phyloP scores from a whole-genome alignment of 192 early-diverging fungal species.

The Backusella westeae region DNA sequence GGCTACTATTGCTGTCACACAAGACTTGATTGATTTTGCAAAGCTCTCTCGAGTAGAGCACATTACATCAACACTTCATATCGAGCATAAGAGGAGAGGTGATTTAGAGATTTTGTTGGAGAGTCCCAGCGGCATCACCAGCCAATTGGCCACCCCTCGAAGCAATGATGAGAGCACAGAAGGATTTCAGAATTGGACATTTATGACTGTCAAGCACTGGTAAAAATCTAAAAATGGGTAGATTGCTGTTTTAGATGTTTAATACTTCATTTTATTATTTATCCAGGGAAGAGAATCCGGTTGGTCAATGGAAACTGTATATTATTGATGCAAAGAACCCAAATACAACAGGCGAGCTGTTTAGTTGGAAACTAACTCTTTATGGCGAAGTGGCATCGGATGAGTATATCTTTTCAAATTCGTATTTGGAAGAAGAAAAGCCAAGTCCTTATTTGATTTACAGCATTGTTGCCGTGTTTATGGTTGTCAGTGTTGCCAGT shows the following conservation, averaged over 20 bases:
- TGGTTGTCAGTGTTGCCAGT: background rate
- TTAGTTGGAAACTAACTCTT: slow-evolving; percentile 67
- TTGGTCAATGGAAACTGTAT: slow-evolving; percentile 78
- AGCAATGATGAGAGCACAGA: slow-evolving; percentile 58
- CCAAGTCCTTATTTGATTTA: background rate
- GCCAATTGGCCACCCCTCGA: slow-evolving; percentile 65
- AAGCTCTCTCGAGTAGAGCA: slow-evolving; percentile 74
- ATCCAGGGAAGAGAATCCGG: slow-evolving; percentile 82
- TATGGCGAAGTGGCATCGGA: slow-evolving; percentile 54
- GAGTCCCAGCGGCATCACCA: slow-evolving; percentile 69
- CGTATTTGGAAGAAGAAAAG: background rate
- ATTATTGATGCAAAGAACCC: slow-evolving; percentile 65
- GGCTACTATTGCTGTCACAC: slow-evolving; percentile 37
- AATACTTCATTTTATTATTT: background rate
- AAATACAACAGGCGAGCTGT: slow-evolving; percentile 51
- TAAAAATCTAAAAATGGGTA: slow-evolving; percentile 25
- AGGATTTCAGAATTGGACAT: slow-evolving; percentile 88
- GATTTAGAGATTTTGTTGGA: slow-evolving; percentile 82
- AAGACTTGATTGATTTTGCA: slow-evolving; percentile 42
- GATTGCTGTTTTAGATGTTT: background rate
- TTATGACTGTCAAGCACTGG: slow-evolving; percentile 97
- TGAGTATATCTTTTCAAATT: background rate
- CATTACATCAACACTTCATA: slow-evolving; percentile 81
- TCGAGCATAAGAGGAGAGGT: slow-evolving; percentile 78
- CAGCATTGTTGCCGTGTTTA: background rate